A percentile compares a stretch with the other conserved stretches of the same genome.
Conservation (phyloP, 306 rosid genomes). For the Vicia villosa region DNA sequence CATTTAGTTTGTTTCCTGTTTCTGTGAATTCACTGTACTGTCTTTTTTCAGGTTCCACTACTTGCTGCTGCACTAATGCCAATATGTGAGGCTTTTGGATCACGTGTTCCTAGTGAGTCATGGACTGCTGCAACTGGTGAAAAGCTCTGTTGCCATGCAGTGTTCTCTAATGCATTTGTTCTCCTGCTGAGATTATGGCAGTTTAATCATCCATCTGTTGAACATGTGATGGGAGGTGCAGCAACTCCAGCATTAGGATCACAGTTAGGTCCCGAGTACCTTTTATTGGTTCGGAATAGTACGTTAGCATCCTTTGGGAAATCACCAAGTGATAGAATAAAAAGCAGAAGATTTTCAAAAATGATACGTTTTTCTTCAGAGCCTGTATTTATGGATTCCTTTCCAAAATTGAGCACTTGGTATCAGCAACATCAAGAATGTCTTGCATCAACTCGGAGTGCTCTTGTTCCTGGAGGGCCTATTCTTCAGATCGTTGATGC, state of each 20-base stretch:
- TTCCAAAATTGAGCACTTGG: constrained; percentile 90
- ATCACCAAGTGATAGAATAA: constrained; percentile 51
- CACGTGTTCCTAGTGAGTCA: constrained; percentile 74
- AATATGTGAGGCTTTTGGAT: constrained; percentile 94
- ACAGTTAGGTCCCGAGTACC: constrained; percentile 90
- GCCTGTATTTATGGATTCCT: constrained; percentile 80
- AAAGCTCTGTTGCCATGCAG: constrained; percentile 78
- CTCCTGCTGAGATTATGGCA: constrained; percentile 91
- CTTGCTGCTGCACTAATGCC: constrained; percentile 96
- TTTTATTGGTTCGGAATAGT: constrained; percentile 73
- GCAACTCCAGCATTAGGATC: constrained; percentile 78
- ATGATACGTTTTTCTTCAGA: constrained; percentile 62
- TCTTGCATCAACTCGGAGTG: constrained; percentile 81
- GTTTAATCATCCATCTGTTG: constrained; percentile 83
- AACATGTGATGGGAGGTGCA: constrained; percentile 89
- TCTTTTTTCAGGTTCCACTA: constrained; percentile 73
- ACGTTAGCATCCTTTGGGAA: constrained; percentile 63
- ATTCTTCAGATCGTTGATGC: constrained; percentile 86
- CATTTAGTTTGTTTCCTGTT: constrained; percentile 27
- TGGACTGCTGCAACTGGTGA: constrained; percentile 76
- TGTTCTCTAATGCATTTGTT: constrained; percentile 91
- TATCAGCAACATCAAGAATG: constrained; percentile 96
- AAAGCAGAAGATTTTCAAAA: constrained; percentile 68
- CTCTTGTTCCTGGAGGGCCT: constrained; percentile 85
- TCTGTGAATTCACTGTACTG: constrained; percentile 28